phyloP scores from a whole-genome alignment of 306 rosid species.

The Datisca glomerata region DNA sequence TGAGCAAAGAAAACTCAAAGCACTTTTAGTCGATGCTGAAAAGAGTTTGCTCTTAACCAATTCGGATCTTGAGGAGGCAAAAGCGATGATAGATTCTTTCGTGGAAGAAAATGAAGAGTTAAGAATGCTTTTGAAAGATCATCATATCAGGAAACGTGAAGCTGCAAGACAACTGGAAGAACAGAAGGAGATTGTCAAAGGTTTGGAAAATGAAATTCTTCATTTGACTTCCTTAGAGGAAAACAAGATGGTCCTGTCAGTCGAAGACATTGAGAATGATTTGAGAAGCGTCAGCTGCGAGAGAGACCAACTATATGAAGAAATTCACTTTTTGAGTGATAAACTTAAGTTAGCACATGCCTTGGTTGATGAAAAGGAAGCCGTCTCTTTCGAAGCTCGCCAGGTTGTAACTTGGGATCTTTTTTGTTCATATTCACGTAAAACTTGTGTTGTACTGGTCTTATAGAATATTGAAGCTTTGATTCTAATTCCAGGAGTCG shows the following conservation, averaged over 20 bases:
- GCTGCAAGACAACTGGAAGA: constrained; percentile 59
- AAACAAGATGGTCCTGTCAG: constrained; percentile 34
- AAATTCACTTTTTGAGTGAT: constrained; percentile 44
- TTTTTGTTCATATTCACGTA: constrained; percentile 11
- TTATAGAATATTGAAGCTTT: constrained; percentile 2
- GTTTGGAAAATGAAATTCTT: constrained; percentile 70
- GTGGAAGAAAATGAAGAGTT: constrained; percentile 54
- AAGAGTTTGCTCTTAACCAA: constrained; percentile 43
- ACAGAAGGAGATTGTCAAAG: constrained; percentile 56
- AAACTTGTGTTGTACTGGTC: constrained; percentile 1
- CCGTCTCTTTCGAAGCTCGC: constrained; percentile 61
- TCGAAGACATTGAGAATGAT: constrained; percentile 53
- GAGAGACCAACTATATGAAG: constrained; percentile 66
- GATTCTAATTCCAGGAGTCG: constrained; percentile 45
- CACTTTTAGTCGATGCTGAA: constrained; percentile 41
- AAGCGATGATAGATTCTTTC: constrained; percentile 30
- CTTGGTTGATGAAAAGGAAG: constrained; percentile 85
- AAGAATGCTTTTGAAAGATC: constrained; percentile 51
- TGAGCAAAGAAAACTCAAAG: constrained; percentile 44
- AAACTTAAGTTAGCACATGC: constrained; percentile 74
- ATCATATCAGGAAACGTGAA: constrained; percentile 40
- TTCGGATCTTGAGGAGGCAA: constrained; percentile 54
- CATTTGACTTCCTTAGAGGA: constrained; percentile 52
- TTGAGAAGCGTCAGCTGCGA: constrained; percentile 40
- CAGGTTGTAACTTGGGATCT: constrained; percentile 41